Conservation (phyloP, 441 rosid species). For the Codiaeum variegatum region DNA sequence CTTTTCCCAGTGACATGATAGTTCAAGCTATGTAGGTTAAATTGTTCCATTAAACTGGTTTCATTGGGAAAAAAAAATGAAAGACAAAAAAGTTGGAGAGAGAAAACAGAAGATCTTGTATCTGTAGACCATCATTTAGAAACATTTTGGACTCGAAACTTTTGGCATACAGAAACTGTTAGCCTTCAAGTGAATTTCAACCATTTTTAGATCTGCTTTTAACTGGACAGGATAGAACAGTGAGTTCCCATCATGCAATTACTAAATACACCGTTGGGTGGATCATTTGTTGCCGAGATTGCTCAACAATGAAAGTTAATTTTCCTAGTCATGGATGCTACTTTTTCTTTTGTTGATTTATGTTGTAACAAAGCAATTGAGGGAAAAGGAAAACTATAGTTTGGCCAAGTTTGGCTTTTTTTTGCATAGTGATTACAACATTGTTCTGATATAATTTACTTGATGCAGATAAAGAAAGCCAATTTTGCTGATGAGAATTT, state of each 20-base stretch:
- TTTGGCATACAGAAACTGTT: background rate
- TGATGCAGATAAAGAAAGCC: conserved; percentile 83
- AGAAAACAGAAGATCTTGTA: background rate
- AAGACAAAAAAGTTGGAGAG: background rate
- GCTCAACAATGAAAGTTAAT: background rate
- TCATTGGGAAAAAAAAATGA: background rate
- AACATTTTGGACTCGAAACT: background rate
- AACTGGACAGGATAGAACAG: background rate
- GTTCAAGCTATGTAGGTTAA: background rate
- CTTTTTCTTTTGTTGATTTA: background rate
- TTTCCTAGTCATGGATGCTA: background rate
- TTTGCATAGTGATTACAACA: background rate
- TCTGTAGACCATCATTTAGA: background rate
- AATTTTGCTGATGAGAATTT: conserved; percentile 78
- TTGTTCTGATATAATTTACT: conserved; percentile 19
- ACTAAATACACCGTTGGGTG: background rate
- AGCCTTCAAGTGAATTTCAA: background rate
- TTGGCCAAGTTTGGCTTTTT: background rate
- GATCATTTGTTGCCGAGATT: background rate
- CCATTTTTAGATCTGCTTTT: background rate
- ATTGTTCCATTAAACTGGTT: background rate
- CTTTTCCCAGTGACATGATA: background rate
- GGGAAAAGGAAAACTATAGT: background rate
- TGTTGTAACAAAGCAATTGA: background rate
- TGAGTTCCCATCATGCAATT: background rate